These are phyloP conservation scores for Obba rivulosa DNA, from an alignment of 768 basidiomycete species.

Conservation along the genomic window DNA sequence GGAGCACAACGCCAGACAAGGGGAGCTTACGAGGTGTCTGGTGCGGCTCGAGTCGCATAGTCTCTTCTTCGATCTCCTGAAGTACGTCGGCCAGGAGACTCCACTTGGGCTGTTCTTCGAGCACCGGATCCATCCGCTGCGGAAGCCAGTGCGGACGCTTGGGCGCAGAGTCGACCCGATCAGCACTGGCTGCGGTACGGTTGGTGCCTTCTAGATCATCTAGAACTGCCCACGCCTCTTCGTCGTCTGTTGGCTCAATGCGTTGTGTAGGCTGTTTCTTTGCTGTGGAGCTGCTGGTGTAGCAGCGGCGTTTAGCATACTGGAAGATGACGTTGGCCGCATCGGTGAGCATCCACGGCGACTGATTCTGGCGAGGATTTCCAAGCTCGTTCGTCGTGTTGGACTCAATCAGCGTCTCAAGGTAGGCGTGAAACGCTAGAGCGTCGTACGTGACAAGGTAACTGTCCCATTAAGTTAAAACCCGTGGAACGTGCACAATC, in stretches of 20 bases:
- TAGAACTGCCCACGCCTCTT: slow-evolving; percentile 70
- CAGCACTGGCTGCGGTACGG: neutral
- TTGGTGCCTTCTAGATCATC: slow-evolving; percentile 51
- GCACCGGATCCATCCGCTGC: slow-evolving; percentile 71
- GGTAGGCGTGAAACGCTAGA: slow-evolving; percentile 84
- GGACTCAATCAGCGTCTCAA: slow-evolving; percentile 79
- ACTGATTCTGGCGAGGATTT: slow-evolving; percentile 57
- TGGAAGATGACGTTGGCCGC: slow-evolving; percentile 85
- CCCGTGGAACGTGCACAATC: neutral
- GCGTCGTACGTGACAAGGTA: slow-evolving; percentile 90
- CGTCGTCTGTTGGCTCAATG: slow-evolving; percentile 43
- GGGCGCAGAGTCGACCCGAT: slow-evolving; percentile 6
- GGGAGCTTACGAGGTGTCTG: slow-evolving; percentile 17
- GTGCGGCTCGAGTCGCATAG: slow-evolving; percentile 52
- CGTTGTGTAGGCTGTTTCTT: slow-evolving; percentile 23
- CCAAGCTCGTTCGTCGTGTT: slow-evolving; percentile 48
- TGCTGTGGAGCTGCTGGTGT: slow-evolving; percentile 37
- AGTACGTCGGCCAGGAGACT: slow-evolving; percentile 76
- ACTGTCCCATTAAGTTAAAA: slow-evolving; percentile 29
- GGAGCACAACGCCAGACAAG: neutral
- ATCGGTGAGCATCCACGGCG: slow-evolving; percentile 90
- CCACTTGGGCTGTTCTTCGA: slow-evolving; percentile 98
- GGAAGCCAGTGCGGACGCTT: slow-evolving; percentile 61
- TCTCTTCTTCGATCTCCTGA: slow-evolving; percentile 86
- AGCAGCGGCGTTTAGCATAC: slow-evolving; percentile 77